Percentiles rank a stretch among this genome's conserved stretches.
These are phyloP conservation scores for Angophora floribunda DNA, from an alignment of 345 rosid species.

Conservation along the genomic window DNA sequence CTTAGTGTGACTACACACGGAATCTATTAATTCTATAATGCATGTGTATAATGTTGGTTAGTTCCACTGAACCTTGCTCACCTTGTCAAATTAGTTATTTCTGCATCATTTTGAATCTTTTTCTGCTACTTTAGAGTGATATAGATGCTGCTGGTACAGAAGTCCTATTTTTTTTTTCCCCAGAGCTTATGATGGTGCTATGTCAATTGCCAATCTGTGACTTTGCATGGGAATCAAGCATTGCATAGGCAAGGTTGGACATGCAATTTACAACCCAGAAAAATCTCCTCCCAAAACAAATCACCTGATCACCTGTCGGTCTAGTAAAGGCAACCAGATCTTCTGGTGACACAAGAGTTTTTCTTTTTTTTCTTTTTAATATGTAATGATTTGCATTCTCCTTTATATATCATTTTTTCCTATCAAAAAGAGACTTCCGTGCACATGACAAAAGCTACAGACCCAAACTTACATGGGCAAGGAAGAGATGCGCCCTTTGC, in stretches of 20 bases:
- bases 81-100: background rate
- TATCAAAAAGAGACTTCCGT: background rate
- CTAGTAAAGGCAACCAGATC: background rate
- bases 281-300: background rate
- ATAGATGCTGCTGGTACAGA: background rate
- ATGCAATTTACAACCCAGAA: background rate
- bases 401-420: background rate
- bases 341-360: background rate
- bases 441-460: background rate
- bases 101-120: background rate
- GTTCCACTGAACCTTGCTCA: background rate
- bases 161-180: background rate
- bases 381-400: too few species aligned
- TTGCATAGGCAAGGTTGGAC: background rate
- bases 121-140: background rate
- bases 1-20: background rate
- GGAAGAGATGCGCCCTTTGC: background rate
- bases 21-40: background rate
- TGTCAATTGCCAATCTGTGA: background rate
- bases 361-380: too few species aligned
- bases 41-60: background rate
- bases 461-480: background rate
- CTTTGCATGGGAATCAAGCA: background rate
- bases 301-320: background rate
- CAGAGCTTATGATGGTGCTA: background rate